Base-by-base conservation (phyloP, 2,329 filamentous ascomycete species). In the Ophiostoma novo-ulmi region DNA sequence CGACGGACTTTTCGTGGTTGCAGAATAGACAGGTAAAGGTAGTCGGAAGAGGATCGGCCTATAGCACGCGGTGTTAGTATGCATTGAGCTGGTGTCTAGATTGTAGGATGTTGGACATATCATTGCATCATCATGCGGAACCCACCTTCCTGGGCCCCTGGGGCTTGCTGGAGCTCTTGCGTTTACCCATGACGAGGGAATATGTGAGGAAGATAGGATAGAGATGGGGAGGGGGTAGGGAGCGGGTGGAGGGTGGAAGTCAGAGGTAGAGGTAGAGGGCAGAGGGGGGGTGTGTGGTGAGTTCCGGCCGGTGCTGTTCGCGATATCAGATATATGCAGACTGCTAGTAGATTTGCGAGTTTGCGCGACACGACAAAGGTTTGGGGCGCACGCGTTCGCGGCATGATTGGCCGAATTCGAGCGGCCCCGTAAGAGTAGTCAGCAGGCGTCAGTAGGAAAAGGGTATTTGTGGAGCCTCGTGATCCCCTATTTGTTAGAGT, bases 21-120 rank as follows among this genome's bases (percentile, higher is more conserved):
- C 95, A 99, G 82, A 99, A 99, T 65, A 99, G 89, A 79, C 95
- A 99, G 71, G 94, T 92, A 80, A 99, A 99, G n/a, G 88, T 87
- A 2, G 92, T 94, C 3, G 90, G 85, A 22, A 95, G 85, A 58
- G 88, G 87, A 76, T 94, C 91, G 78, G 86, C 82, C 89, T 91
- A 65, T 75, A 2, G 1, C 13, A 72, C 64, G 38, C 13, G 35
- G 14, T 14, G 26, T 67, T 64, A 70, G 58, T 17, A 35, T 52
- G 14, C 8, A 8, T 17, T n/a, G 3, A 20, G n/a, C 22, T 17
- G 7, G 17, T 20, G 52, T 17, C 17, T 6, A 17, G 5, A 17
- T 13, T 10, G 38, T 13, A 11, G 38, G 38, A 10, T 39, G 38
- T 11, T 13, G 38, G 38, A 39, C 17, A 48, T 8, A 13, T 20